A percentile compares a stretch with the other conserved stretches of the same genome.
Evolutionary conservation across 495 filamentous ascomycete species (phyloP).

Genomic region (Talaromyces nanjingensis): DNA sequence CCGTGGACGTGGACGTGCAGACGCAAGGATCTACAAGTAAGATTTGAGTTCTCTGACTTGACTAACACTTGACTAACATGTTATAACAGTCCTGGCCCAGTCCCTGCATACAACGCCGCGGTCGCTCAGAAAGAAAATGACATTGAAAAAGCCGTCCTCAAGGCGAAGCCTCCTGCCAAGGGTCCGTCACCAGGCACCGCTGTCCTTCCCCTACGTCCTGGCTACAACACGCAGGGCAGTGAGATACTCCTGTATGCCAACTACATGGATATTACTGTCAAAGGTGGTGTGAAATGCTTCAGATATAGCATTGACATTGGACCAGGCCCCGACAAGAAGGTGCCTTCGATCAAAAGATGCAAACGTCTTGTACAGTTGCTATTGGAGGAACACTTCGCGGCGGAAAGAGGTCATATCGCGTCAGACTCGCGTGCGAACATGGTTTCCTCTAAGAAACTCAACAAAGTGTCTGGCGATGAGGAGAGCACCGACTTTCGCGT

Average conservation of each 20-base stretch:
- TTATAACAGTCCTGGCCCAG: background rate
- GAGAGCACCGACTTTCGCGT: constrained; percentile 23
- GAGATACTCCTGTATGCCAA: constrained; percentile 54
- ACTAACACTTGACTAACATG: background rate
- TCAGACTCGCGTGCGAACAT: constrained; percentile 51
- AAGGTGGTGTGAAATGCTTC: constrained; percentile 25
- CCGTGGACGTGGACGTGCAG: constrained; percentile 11
- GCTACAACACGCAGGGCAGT: constrained; percentile 48
- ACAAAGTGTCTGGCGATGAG: constrained; percentile 13
- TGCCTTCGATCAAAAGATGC: constrained; percentile 45
- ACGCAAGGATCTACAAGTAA: background rate
- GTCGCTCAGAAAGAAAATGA: constrained; percentile 29
- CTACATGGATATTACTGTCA: constrained; percentile 47
- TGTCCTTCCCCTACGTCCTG: constrained; percentile 36
- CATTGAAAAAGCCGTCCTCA: constrained; percentile 13
- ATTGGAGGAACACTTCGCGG: constrained; percentile 31
- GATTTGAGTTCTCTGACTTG: background rate
- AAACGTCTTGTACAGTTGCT: constrained; percentile 45
- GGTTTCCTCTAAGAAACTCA: constrained; percentile 31
- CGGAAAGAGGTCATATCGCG: constrained; percentile 31
- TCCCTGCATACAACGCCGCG: constrained; percentile 18
- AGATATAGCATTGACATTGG: constrained; percentile 29
- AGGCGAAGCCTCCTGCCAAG: background rate
- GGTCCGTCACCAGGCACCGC: background rate
- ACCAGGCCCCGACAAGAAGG: constrained; percentile 15